These are phyloP conservation scores for Candida tammaniensis DNA, from an alignment of 805 yeast genomes.

Conservation along the genomic window DNA sequence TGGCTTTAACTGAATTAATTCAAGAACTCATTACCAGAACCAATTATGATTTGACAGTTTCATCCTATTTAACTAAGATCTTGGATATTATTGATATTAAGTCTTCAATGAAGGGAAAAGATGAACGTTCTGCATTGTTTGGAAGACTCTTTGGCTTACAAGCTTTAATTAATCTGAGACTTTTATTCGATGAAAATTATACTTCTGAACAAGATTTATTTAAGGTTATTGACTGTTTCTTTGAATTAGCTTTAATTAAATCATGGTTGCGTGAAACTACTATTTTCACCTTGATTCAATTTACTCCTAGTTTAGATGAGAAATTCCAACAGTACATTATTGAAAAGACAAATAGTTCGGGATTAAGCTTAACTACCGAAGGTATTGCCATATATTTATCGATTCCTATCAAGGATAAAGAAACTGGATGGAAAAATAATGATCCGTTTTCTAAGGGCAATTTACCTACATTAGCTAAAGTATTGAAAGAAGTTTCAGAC, in stretches of 20 bases:
- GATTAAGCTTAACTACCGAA: conserved; percentile 67
- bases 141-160: conserved; percentile 86
- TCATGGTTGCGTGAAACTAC: conserved; percentile 87
- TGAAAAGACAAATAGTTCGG: conserved; percentile 44
- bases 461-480: conserved; percentile 55
- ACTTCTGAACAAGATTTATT: conserved; percentile 15
- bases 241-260: conserved; percentile 61
- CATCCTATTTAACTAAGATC: conserved; percentile 34
- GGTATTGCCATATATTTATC: conserved; percentile 69
- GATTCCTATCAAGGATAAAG: conserved; percentile 6
- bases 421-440: conserved; percentile 56
- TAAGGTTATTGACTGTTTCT: conserved; percentile 43
- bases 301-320: conserved; percentile 20
- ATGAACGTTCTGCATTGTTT: conserved; percentile 73
- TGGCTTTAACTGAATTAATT: conserved; percentile 75
- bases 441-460: conserved; percentile 78
- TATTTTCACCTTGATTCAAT: conserved; percentile 63
- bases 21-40: conserved; percentile 30
- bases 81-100: conserved; percentile 32
- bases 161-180: conserved; percentile 52
- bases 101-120: conserved; percentile 65
- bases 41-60: conserved; percentile 31
- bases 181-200: conserved; percentile 20
- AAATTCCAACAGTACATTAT: conserved; percentile 18
- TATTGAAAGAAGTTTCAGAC: conserved; percentile 56